Base-by-base conservation (phyloP, 306 rosid genomes). In the Quercus engelmannii region DNA sequence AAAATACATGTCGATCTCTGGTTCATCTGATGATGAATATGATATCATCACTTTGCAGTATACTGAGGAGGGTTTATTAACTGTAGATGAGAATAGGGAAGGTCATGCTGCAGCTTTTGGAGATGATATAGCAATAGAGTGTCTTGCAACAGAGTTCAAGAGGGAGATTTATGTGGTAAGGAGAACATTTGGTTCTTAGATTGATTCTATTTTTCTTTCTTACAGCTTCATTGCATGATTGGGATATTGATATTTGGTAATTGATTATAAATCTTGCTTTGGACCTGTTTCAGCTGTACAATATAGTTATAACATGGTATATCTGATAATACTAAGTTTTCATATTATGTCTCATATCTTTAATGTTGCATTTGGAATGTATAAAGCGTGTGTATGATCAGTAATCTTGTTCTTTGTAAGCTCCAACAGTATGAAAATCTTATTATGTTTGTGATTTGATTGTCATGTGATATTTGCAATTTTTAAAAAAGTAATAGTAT, bases 21-120 rank as follows among this genome's bases (percentile, higher is more conserved):
- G 99, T 78, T 93, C 92, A 18, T 79, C 84, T 17, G 93, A 85
- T 55, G 99, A 92, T 84, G 97, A 90, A 75, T 85, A 88, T 63
- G 99, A 95, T 83, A 95, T 95, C 88, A 86, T 95, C 88, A 95
- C 98, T 18, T 85, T 95, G 89, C 98, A 93, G 72, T 95, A 95
- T 79, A 91, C 98, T 43, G 99, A 93, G 91, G 98, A 91, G 77
- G 97, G 98, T 64, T 85, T 95, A 21, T 84, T 95, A 82, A 87
- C 95, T 71, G 88, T 93, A 58, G 98, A 93, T 55, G 99, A 95
- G 84, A 95, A 95, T 65, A 86, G 94, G 76, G 86, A 80, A 54
- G 99, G 99, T 41, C 97, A 89, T 74, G 99, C 98, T 9, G 99
- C 98, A 20, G 99, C 99, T 52, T 95, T 95, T 55, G 99, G 99